Percentiles rank a stretch among this genome's conserved stretches.
These are phyloP conservation scores for Aspergillus taichungensis DNA, from an alignment of 495 filamentous ascomycete genomes.

Conservation along the genomic window DNA sequence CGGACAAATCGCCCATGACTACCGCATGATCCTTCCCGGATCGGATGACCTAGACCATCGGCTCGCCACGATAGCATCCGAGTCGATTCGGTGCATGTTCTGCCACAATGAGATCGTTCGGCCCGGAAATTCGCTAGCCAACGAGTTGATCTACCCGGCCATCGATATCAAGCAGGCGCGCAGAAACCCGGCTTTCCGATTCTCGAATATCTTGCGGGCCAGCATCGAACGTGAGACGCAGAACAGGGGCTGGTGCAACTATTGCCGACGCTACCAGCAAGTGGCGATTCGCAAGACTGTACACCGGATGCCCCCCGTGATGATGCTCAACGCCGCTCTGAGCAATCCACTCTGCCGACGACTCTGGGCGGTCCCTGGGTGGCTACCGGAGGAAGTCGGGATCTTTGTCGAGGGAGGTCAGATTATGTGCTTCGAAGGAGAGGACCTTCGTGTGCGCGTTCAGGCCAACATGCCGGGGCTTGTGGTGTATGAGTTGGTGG, in stretches of 20 bases:
- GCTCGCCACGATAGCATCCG: constrained; percentile 45
- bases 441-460: constrained; percentile 51
- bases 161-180: constrained; percentile 38
- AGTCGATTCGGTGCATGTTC: constrained; percentile 66
- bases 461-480: constrained; percentile 59
- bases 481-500: constrained; percentile 84
- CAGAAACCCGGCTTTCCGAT: constrained; percentile 50
- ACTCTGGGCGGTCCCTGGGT: constrained; percentile 78
- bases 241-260: constrained; percentile 81
- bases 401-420: constrained; percentile 73
- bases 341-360: constrained; percentile 61
- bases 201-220: constrained; percentile 75
- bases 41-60: constrained; percentile 50
- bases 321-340: constrained; percentile 77
- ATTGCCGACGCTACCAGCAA: constrained; percentile 77
- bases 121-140: constrained; percentile 60
- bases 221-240: constrained; percentile 79
- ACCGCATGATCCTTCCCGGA: constrained; percentile 49
- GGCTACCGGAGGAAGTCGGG: constrained; percentile 88
- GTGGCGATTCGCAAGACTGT: constrained; percentile 72
- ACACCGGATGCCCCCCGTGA: constrained; percentile 65
- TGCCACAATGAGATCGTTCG: constrained; percentile 71
- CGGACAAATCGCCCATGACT: constrained; percentile 62
- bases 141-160: constrained; percentile 75
- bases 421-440: constrained; percentile 83